Percentiles rank a stretch among this genome's conserved stretches.
Conservation (phyloP, 2,329 filamentous ascomycete genomes). For the Sporothrix brunneoviolacea region DNA sequence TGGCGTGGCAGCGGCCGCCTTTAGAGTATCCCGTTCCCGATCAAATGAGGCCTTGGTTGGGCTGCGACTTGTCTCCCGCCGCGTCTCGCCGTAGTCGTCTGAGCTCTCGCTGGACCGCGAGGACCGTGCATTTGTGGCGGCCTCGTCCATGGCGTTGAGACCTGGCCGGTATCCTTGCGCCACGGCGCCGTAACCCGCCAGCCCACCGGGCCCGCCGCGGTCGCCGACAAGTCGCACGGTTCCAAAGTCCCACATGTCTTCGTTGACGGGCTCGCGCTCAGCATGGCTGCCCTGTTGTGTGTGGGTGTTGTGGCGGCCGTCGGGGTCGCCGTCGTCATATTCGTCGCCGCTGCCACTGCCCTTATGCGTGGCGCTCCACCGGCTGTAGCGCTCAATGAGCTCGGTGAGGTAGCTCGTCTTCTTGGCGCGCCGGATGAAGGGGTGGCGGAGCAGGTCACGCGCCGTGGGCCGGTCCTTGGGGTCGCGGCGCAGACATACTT, state of each 20-base stretch:
- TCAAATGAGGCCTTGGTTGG: slow-evolving; percentile 44
- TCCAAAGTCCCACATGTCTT: slow-evolving; percentile 98
- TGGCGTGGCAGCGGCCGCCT: slow-evolving; percentile 35
- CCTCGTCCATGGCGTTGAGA: slow-evolving; percentile 69
- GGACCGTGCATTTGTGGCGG: slow-evolving; percentile 68
- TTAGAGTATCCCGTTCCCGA: slow-evolving; percentile 47
- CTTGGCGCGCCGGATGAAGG: slow-evolving; percentile 86
- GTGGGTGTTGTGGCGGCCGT: slow-evolving; percentile 31
- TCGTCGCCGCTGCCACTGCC: slow-evolving; percentile 51
- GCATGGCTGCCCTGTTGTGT: slow-evolving; percentile 33
- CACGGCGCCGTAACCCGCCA: not conserved
- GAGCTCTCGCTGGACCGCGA: slow-evolving; percentile 43
- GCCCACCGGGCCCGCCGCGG: slow-evolving; percentile 42
- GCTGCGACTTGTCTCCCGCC: slow-evolving; percentile 44
- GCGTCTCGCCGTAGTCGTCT: slow-evolving; percentile 46
- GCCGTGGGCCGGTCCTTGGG: slow-evolving; percentile 83
- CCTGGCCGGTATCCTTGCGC: slow-evolving; percentile 43
- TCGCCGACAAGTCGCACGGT: slow-evolving; percentile 78
- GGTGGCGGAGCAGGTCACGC: slow-evolving; percentile 78
- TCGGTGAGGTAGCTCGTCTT: slow-evolving; percentile 96
- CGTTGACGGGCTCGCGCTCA: slow-evolving; percentile 54
- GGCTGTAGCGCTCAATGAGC: slow-evolving; percentile 81
- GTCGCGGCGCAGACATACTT: slow-evolving; percentile 79
- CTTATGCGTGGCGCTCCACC: slow-evolving; percentile 79
- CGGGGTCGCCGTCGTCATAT: slow-evolving; percentile 51